These are phyloP conservation scores for Limonomyces culmigenus DNA, from an alignment of 1,284 basidiomycete genomes.

Conservation along the genomic window DNA sequence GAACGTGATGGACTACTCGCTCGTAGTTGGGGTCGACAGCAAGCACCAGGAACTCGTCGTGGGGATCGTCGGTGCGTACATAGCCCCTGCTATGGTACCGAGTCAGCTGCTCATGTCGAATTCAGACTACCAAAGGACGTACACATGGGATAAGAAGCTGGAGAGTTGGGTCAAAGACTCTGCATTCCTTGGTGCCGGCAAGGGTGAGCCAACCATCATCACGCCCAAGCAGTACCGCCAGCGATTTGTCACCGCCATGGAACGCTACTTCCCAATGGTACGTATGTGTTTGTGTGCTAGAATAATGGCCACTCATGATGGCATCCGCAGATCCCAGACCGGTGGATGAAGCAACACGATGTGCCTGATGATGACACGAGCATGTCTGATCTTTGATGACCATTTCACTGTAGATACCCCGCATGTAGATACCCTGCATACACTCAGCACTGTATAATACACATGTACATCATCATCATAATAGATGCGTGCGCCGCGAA, in stretches of 20 bases:
- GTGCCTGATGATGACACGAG: conserved; percentile 55
- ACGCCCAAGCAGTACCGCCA: conserved; percentile 76
- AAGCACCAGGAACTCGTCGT: conserved; percentile 74
- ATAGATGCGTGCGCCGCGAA: conserved; percentile 15
- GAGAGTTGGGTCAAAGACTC: conserved; percentile 97
- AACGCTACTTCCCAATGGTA: conserved; percentile 78
- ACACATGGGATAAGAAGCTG: conserved; percentile 96
- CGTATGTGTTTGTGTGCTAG: conserved; percentile 10
- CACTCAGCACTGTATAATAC: conserved; percentile 1
- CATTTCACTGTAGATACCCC: conserved; percentile 1
- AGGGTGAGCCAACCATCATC: conserved; percentile 85
- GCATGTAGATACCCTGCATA: not conserved
- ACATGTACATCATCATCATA: conserved; percentile 8
- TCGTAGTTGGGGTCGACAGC: conserved; percentile 87
- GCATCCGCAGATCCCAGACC: conserved; percentile 48
- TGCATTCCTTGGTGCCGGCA: conserved; percentile 55
- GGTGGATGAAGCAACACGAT: conserved; percentile 76
- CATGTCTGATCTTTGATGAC: conserved; percentile 24
- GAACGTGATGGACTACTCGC: conserved; percentile 98
- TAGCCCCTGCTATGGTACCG: conserved; percentile 7
- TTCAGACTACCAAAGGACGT: conserved; percentile 82
- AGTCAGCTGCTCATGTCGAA: conserved; percentile 3
- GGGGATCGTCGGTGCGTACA: conserved; percentile 79
- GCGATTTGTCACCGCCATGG: conserved; percentile 84
- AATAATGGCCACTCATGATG: conserved; percentile 2